Base-by-base conservation (phyloP, 2,329 filamentous ascomycete species). In the Ustilaginoidea virens region DNA sequence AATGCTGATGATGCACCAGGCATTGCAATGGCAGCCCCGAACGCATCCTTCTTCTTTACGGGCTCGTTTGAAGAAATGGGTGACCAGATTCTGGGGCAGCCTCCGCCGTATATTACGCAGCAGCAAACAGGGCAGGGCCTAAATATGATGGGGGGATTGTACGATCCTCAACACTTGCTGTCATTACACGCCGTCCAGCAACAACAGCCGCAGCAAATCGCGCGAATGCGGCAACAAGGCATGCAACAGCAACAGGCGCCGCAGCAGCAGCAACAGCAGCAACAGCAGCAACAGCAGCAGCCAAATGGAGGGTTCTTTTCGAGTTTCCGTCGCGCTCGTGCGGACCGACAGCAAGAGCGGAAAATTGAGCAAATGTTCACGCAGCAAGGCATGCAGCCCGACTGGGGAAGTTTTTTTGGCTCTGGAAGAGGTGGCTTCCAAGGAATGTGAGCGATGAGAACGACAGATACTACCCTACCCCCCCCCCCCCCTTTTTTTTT, bases 21-120 rank as follows among this genome's bases (percentile, higher is more conserved):
- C 18, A 38, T 47, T 36, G 43, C 43, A 28, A 47, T 54, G 44
- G 41, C 44, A 28, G 47, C 49, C 6, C 48, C 48, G 11, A 52
- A 56, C 17, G 46, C 55, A 33, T 56, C 59, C 27, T 67, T 67
- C 36, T 69, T 63, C 46, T 58, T 69, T 34, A 57, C 63, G 3
- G 57, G 55, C 13, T 48, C 65, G 5, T 65, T 68, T 36, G 73
- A 76, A 37, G 74, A 78, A 30, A 68, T 80, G 28, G 79, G 85
- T 42, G 78, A 76, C 12, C 77, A 83, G 37, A 60, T 85, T 9
- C 70, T 81, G 33, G 74, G 72, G 0, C 70, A 77, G 1, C 61
- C 82, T 21, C 76, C 78, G 11, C 70, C 76, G 21, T 86, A 81
- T 43, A 58, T 83, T 39, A 67, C 79, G 52, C 69, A 74, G 46